Evolutionary conservation across 306 rosid genomes (phyloP).

Genomic region (Mimosa pudica): DNA sequence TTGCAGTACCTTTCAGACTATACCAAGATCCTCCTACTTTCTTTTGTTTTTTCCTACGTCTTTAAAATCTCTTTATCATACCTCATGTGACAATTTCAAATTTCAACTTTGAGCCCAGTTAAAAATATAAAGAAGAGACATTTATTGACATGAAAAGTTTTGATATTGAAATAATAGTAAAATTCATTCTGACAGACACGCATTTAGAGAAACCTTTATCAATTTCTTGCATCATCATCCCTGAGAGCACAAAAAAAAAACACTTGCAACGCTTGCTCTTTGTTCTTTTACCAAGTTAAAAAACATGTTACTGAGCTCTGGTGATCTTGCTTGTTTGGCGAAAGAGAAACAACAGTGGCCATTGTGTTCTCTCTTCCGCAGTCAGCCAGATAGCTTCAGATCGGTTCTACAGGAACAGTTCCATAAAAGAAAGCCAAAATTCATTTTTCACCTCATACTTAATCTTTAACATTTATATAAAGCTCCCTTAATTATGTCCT

Average conservation of each 20-base stretch:
- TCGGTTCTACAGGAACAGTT: not conserved
- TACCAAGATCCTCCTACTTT: not conserved
- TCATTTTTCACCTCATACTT: not conserved
- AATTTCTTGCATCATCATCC: not conserved
- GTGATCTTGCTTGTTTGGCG: not conserved
- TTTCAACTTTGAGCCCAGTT: not conserved
- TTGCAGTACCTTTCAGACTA: not conserved
- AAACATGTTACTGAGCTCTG: not conserved
- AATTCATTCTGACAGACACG: not conserved
- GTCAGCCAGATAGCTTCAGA: not conserved
- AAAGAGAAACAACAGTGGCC: slow-evolving; percentile 3
- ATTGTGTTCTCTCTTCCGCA: not conserved
- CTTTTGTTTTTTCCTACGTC: not conserved
- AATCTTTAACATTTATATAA: not conserved
- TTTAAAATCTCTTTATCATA: not conserved
- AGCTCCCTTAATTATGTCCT: slow-evolving; percentile 6
- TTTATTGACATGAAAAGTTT: not conserved
- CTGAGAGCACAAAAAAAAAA: not conserved
- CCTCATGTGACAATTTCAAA: not conserved
- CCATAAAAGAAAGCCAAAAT: not conserved
- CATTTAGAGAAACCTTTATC: not conserved
- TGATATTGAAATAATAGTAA: not conserved
- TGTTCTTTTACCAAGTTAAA: not conserved
- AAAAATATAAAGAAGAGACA: not conserved
- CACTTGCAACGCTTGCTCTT: not conserved